phyloP scores from a whole-genome alignment of 2,329 filamentous ascomycete genomes.

The Colletotrichum orchidophilum region DNA sequence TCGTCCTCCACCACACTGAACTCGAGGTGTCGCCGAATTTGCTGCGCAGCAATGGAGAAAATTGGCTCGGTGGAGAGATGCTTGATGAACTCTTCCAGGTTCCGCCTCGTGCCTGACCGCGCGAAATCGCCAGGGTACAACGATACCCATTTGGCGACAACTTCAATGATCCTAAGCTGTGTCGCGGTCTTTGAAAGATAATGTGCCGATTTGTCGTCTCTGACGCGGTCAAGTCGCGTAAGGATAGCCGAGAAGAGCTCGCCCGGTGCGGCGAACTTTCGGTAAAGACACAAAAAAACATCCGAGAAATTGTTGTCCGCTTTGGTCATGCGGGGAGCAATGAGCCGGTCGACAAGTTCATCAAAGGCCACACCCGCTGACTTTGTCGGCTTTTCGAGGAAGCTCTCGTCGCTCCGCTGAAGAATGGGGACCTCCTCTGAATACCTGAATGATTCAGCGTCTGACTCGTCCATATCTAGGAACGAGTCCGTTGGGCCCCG shows the following conservation, averaged over 20 bases:
- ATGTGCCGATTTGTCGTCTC: constrained; percentile 71
- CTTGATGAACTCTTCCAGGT: constrained; percentile 78
- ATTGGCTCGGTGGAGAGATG: constrained; percentile 81
- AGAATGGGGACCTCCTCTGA: constrained; percentile 75
- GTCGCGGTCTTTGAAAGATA: constrained; percentile 81
- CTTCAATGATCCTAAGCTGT: constrained; percentile 84
- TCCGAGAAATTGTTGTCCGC: constrained; percentile 89
- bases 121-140: constrained; percentile 95
- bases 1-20: constrained; percentile 82
- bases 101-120: constrained; percentile 75
- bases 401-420: constrained; percentile 72
- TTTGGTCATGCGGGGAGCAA: constrained; percentile 83
- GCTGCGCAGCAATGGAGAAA: constrained; percentile 84
- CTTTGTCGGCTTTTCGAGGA: constrained; percentile 63
- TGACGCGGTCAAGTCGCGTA: constrained; percentile 75
- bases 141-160: constrained; percentile 89
- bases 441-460: constrained; percentile 71
- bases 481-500: constrained; percentile 63
- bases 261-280: constrained; percentile 87
- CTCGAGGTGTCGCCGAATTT: constrained; percentile 84
- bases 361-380: constrained; percentile 67
- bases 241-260: constrained; percentile 83
- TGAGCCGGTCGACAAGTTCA: constrained; percentile 86
- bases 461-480: constrained; percentile 75
- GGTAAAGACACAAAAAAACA: constrained; percentile 91